Base-by-base conservation (phyloP, 352 stramenopile genomes). In the Salisapilia sapeloensis region DNA sequence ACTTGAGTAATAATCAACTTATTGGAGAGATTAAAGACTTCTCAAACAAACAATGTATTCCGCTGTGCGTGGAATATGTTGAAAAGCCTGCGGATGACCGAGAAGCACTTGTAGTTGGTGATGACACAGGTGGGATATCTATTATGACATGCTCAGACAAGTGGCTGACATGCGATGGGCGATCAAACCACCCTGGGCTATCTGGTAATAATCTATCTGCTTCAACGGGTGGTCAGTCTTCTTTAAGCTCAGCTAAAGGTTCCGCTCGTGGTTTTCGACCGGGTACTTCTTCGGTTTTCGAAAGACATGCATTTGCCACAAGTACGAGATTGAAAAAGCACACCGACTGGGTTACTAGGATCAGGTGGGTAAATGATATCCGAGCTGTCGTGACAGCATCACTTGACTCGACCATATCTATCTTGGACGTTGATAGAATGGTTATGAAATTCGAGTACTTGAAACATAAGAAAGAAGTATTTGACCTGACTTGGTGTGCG, bases 281-380 rank as follows among this genome's bases (percentile, higher is more conserved):
- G 19, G 16, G 14, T 3, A 31, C 26, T 6, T 6, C 19, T 31
- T 6, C 26, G 16, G 14, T 6, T 31, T 41, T 80, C 1, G 67
- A 83, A 49, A 47, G 59, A 0, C 61, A 80, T 21, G 67, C 63
- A 0, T 83, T 83, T 38, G 56, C 49, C 4, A 64, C 63, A 8
- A 52, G 67, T n/a, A 55, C 63, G 37, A 83, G 79, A 32, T 79
- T 80, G 42, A 64, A 78, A 37, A 83, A 80, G 40, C 67, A 83
- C 48, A 80, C 61, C 24, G 74, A 89, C 48, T 83, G 74, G 65
- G 61, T 86, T 35, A 89, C 74, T 7, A 60, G 70, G 9, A 61
- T 89, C 27, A 81, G 86, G 29, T 89, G 74, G 61, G 70, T 89
- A 19, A 56, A 76, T 36, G 74, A 80, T 41, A 82, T 89, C 28